Evolutionary conservation across 2,329 filamentous ascomycete species (phyloP).

Genomic region (Cladophialophora immunda): DNA sequence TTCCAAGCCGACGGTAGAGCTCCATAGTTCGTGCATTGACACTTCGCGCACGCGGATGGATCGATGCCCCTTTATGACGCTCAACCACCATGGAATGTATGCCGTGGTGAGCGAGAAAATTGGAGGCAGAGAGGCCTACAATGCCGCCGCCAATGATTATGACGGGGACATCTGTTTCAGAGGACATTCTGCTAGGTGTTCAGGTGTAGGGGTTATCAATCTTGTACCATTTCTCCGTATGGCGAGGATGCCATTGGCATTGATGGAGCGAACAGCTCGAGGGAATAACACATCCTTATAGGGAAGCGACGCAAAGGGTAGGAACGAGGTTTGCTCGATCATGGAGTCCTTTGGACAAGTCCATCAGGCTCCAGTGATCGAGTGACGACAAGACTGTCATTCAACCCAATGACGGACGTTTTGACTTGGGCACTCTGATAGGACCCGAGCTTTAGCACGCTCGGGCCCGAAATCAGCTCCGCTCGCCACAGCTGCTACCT

Average conservation of each 20-base stretch:
- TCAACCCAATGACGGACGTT: not conserved
- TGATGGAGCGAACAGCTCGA: not conserved
- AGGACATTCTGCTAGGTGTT: not conserved
- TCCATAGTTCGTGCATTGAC: constrained; percentile 49
- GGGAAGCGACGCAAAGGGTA: not conserved
- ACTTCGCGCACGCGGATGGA: constrained; percentile 16
- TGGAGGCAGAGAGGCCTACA: constrained; percentile 52
- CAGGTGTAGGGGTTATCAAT: not conserved
- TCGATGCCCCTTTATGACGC: constrained; percentile 13
- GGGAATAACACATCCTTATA: not conserved
- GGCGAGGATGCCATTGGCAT: not conserved
- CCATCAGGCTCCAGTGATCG: not conserved
- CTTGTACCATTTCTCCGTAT: not conserved
- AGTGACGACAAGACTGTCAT: not conserved
- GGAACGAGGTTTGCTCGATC: not conserved
- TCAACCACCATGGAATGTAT: constrained; percentile 16
- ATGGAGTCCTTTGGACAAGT: not conserved
- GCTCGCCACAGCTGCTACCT: not conserved
- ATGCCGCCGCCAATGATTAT: constrained; percentile 58
- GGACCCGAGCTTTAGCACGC: not conserved
- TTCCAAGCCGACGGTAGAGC: constrained; percentile 38
- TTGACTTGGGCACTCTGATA: not conserved
- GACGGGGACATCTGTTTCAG: constrained; percentile 40
- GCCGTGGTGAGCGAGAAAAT: constrained; percentile 16
- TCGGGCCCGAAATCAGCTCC: not conserved